Conservation (phyloP, 2,329 filamentous ascomycete species). For the Sporothrix curviconia region DNA sequence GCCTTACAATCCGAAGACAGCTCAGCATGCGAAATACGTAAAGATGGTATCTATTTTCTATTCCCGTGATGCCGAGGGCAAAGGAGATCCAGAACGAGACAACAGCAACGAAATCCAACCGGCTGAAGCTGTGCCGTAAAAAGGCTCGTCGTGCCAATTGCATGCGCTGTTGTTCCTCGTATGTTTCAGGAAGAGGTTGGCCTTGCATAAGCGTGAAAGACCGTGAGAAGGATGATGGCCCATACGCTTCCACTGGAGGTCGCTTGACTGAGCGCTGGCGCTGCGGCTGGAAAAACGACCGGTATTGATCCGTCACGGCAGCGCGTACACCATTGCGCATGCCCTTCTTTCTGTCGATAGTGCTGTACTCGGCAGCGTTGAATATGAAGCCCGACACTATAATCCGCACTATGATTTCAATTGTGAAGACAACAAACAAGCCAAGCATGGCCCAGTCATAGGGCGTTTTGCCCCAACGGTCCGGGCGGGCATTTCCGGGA, state of each 20-base stretch:
- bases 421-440: constrained; percentile 82
- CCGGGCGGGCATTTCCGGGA: constrained; percentile 52
- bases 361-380: constrained; percentile 88
- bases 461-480: constrained; percentile 57
- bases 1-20: constrained; percentile 81
- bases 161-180: constrained; percentile 71
- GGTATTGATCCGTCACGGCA: constrained; percentile 69
- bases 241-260: constrained; percentile 36
- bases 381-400: constrained; percentile 91
- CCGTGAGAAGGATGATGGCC: constrained; percentile 62
- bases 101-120: constrained; percentile 89
- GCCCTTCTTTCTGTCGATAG: constrained; percentile 71
- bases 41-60: constrained; percentile 65
- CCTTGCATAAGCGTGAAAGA: constrained; percentile 72
- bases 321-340: constrained; percentile 66
- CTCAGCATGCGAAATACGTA: constrained; percentile 96
- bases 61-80: constrained; percentile 58
- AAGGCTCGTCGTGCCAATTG: constrained; percentile 88
- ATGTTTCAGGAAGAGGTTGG: constrained; percentile 53
- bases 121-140: constrained; percentile 89
- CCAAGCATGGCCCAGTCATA: constrained; percentile 77
- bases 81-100: constrained; percentile 95
- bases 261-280: constrained; percentile 61
- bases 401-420: constrained; percentile 75
- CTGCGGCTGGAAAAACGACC: constrained; percentile 74